phyloP scores from a whole-genome alignment of 768 basidiomycete genomes.

The Paxillus involutus region DNA sequence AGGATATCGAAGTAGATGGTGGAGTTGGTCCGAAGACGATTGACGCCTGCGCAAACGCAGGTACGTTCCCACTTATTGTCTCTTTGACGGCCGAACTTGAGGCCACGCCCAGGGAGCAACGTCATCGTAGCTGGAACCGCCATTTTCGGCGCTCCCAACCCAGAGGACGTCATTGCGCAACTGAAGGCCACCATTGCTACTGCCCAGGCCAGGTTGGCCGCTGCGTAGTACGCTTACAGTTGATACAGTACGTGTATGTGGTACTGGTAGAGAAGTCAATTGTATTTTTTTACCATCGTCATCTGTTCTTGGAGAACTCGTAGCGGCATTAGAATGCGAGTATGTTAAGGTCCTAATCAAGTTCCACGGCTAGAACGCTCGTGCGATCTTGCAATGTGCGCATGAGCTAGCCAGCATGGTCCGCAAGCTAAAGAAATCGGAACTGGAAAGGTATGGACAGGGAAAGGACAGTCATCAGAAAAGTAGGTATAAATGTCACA shows the following conservation, averaged over 20 bases:
- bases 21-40: constrained; percentile 94
- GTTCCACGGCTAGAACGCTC: constrained; percentile 14
- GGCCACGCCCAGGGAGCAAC: constrained; percentile 71
- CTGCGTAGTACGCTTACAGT: constrained; percentile 3
- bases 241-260: background rate
- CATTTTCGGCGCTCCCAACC: constrained; percentile 80
- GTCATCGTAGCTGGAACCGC: constrained; percentile 98
- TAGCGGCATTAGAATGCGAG: constrained; percentile 24
- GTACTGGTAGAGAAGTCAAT: background rate
- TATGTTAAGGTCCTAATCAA: constrained; percentile 25
- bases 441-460: constrained; percentile 24
- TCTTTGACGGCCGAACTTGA: background rate
- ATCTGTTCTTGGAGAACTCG: background rate
- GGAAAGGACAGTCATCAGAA: constrained; percentile 25
- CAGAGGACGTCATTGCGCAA: constrained; percentile 71
- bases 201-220: constrained; percentile 53
- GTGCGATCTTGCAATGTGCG: constrained; percentile 2
- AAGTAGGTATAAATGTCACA: constrained; percentile 27
- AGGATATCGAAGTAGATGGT: constrained; percentile 98
- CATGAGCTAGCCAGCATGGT: constrained; percentile 17
- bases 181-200: constrained; percentile 70
- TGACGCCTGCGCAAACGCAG: constrained; percentile 85
- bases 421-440: constrained; percentile 5
- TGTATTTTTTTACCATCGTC: background rate
- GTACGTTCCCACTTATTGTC: constrained; percentile 36